phyloP scores from a whole-genome alignment of 2,329 filamentous ascomycete genomes.

The Ceratocystis ficicola region DNA sequence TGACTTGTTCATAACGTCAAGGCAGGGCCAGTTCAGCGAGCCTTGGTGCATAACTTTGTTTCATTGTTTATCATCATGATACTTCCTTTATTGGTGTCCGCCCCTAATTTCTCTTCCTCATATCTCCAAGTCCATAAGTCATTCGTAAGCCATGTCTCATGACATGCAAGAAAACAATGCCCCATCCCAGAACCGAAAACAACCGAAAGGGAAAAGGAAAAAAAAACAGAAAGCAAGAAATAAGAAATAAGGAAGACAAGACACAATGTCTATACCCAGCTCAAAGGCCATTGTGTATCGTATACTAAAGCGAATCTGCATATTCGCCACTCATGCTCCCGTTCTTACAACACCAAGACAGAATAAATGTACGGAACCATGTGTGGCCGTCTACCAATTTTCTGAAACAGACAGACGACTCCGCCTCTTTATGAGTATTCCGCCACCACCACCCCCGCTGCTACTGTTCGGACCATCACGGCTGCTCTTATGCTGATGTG shows the following conservation, averaged over 20 bases:
- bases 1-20: background rate
- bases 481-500: conserved; percentile 10
- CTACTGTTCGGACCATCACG: conserved; percentile 3
- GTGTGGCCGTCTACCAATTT: conserved; percentile 9
- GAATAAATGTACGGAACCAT: background rate
- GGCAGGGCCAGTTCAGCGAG: background rate
- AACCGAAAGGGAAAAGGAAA: background rate
- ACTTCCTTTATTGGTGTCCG: too few species aligned
- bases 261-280: background rate
- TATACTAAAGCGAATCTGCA: background rate
- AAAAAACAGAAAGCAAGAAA: conserved; percentile 6
- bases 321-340: background rate
- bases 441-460: background rate
- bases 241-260: background rate
- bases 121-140: background rate
- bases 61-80: background rate
- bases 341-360: background rate
- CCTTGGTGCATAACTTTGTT: background rate
- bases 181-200: background rate
- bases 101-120: background rate
- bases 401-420: conserved; percentile 16
- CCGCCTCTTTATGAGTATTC: conserved; percentile 17
- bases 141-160: conserved; percentile 5
- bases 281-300: background rate
- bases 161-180: background rate